A percentile compares a stretch with the other conserved stretches of the same genome.
Conservation (phyloP, 2,329 filamentous ascomycete species). For the Pseudogymnoascus sp. region DNA sequence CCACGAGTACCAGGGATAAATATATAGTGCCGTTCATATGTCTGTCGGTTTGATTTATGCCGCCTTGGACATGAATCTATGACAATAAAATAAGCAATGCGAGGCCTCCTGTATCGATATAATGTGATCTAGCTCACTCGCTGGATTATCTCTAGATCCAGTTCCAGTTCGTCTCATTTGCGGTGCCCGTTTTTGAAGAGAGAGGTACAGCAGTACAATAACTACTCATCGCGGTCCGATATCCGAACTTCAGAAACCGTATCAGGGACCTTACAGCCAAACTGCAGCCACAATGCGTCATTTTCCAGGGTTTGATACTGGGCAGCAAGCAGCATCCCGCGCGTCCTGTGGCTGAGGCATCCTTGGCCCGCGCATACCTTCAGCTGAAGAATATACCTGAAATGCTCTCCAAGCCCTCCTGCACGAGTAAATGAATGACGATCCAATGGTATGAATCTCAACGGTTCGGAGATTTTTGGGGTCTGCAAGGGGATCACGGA, state of each 20-base stretch:
- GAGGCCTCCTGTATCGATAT: not conserved
- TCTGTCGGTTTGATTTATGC: not conserved
- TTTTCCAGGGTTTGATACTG: not conserved
- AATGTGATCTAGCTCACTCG: not conserved
- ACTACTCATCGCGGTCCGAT: not conserved
- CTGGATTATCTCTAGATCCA: not conserved
- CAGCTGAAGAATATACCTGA: not conserved
- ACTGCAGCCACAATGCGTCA: not conserved
- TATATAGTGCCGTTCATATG: not conserved
- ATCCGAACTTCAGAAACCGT: not conserved
- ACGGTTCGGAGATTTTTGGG: not conserved
- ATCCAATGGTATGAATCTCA: not conserved
- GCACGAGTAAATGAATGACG: slow-evolving; percentile 4
- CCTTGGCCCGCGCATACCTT: not conserved
- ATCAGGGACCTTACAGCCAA: not conserved
- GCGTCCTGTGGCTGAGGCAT: not conserved
- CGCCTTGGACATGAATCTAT: not conserved
- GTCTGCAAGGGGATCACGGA: not conserved
- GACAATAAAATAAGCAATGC: not conserved
- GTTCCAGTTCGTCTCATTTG: not conserved
- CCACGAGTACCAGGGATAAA: not conserved
- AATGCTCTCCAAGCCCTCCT: not conserved
- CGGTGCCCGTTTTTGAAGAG: not conserved
- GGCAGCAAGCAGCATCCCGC: not conserved
- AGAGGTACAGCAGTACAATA: not conserved